Evolutionary conservation across 305 asterid genomes (phyloP).

Genomic region (Solanum chacoense): DNA sequence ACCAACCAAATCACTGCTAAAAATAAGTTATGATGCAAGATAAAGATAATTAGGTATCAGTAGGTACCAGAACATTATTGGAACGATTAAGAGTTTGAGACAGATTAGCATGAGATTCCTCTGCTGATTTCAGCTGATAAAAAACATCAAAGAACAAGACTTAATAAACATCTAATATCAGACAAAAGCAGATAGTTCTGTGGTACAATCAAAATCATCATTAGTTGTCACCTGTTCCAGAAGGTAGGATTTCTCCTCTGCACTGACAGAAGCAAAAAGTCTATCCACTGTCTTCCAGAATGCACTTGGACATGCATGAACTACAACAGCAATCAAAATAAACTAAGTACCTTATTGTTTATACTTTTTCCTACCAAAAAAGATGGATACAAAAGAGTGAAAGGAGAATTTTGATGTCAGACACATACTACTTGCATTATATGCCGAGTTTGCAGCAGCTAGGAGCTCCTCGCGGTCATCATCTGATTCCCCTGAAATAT

Average conservation of each 20-base stretch:
- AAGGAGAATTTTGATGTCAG: neutral
- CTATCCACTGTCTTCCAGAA: constrained; percentile 81
- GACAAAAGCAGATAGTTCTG: neutral
- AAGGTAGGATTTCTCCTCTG: constrained; percentile 53
- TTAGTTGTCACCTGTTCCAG: constrained; percentile 51
- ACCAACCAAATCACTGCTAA: neutral
- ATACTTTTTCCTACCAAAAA: neutral
- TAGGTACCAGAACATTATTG: constrained; percentile 26
- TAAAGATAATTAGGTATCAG: neutral
- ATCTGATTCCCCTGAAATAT: constrained; percentile 72
- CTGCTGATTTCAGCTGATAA: constrained; percentile 57
- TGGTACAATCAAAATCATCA: neutral
- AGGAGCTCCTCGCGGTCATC: constrained; percentile 86
- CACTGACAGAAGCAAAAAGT: constrained; percentile 52
- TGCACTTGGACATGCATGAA: constrained; percentile 61
- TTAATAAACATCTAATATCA: neutral
- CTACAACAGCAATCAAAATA: constrained; percentile 29
- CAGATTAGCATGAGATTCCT: constrained; percentile 38
- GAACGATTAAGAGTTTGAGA: constrained; percentile 30
- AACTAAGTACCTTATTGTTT: neutral
- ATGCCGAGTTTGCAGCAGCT: constrained; percentile 64
- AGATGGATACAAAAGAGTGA: neutral
- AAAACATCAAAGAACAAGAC: constrained; percentile 10
- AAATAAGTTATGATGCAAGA: neutral
- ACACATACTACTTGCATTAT: constrained; percentile 53